A percentile compares a stretch with the other conserved stretches of the same genome.
Conservation (phyloP, 495 filamentous ascomycete genomes). For the Aspergillus panamensis region DNA sequence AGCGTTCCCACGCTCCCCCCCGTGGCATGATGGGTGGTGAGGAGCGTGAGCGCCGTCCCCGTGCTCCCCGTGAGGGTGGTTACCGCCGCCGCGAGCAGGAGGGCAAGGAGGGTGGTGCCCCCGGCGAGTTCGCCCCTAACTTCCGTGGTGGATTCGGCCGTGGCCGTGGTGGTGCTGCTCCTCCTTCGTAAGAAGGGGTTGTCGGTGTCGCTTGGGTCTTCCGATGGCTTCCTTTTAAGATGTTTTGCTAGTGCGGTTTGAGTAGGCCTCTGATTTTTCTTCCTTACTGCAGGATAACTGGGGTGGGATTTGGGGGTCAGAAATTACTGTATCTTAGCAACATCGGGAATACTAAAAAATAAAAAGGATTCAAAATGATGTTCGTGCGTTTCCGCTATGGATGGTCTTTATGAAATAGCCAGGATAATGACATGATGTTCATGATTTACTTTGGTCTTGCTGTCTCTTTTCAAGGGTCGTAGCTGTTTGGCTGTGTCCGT, state of each 20-base stretch:
- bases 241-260: conserved; percentile 31
- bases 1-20: conserved; percentile 96
- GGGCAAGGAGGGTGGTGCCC: conserved; percentile 92
- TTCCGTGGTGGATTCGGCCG: conserved; percentile 96
- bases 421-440: conserved; percentile 33
- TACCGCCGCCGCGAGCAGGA: conserved; percentile 87
- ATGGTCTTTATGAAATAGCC: conserved; percentile 33
- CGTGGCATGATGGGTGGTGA: conserved; percentile 98
- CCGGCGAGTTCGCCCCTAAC: conserved; percentile 89
- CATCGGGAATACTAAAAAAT: conserved; percentile 28
- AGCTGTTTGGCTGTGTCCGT: background rate
- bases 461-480: too few relatives aligned
- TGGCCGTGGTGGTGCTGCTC: conserved; percentile 64
- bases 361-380: conserved; percentile 27
- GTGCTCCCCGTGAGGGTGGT: conserved; percentile 86
- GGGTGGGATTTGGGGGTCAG: conserved; percentile 17
- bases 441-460: conserved; percentile 19
- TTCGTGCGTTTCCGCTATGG: conserved; percentile 23
- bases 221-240: conserved; percentile 27
- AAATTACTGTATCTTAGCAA: conserved; percentile 29
- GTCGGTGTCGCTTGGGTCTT: conserved; percentile 37
- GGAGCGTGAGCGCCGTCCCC: conserved; percentile 74
- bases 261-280: conserved; percentile 25
- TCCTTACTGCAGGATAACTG: background rate
- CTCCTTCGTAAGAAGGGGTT: conserved; percentile 55